These are phyloP conservation scores for Taxawa tesnikishii DNA, from an alignment of 2,329 filamentous ascomycete genomes.

Conservation along the genomic window DNA sequence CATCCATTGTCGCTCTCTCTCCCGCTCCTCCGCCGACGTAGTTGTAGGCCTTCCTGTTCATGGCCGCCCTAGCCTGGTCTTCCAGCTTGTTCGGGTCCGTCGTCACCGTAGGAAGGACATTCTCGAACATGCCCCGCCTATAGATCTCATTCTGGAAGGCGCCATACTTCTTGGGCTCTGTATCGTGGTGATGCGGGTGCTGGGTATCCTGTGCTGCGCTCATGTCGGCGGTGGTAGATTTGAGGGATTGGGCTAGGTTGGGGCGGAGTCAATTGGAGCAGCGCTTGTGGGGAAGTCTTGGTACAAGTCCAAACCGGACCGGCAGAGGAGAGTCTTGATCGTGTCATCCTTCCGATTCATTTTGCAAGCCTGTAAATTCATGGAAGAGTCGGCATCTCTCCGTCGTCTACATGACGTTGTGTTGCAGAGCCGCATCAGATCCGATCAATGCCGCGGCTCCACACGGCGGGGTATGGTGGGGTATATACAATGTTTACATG, in stretches of 20 bases:
- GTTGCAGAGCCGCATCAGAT: too few species aligned
- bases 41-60: slow-evolving; percentile 40
- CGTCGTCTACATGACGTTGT: too few species aligned
- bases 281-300: too few species aligned
- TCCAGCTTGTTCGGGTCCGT: slow-evolving; percentile 48
- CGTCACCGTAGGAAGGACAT: slow-evolving; percentile 39
- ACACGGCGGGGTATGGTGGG: too few species aligned
- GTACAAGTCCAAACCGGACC: too few species aligned
- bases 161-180: slow-evolving; percentile 22
- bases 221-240: neutral
- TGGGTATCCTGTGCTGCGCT: neutral
- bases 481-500: too few species aligned
- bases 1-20: slow-evolving; percentile 47
- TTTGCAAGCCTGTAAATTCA: too few species aligned
- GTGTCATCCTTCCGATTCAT: too few species aligned
- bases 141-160: slow-evolving; percentile 39
- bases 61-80: slow-evolving; percentile 37
- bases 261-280: too few species aligned
- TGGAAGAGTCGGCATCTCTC: too few species aligned
- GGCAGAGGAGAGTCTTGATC: too few species aligned
- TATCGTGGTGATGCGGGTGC: neutral
- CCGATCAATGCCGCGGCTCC: too few species aligned
- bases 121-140: slow-evolving; percentile 36
- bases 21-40: slow-evolving; percentile 54
- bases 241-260: neutral